Evolutionary conservation across 164 flowering plant species (phyloP), one percentile per base, ranked within the genome.

Genomic region (Vitis riparia): DNA sequence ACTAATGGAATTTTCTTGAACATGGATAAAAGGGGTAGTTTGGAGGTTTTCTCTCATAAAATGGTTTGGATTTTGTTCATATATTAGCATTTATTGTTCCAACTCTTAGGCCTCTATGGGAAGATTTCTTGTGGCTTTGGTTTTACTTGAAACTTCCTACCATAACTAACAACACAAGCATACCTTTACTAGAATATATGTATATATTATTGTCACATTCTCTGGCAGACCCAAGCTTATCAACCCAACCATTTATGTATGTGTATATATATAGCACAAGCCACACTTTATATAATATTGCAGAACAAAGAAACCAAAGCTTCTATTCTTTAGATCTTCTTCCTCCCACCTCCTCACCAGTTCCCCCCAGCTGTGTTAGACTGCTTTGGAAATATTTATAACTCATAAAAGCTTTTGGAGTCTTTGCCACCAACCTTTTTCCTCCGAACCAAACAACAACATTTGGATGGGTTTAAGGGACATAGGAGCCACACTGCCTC

Each of bases 401-500:
- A 23, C 37, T 27, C 62, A 59, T 10, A 59, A 55, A 55, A 13
- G 17, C 16, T 52, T 52, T 14, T 44, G 14, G 37, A 50, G 12
- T 17, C 15, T 50, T 51, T 49, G 52, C 52, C 57, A 16, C 47
- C 60, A 17, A 12, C 62, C 11, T 52, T 10, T 11, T 5, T 15
- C 51, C 61, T 49, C 23, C 51, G 23, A 11, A 16, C 32, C 37
- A 65, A 52, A 49, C 30, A 47, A 10, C 7, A 61, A 17, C 7
- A 58, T 4, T 10, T 44, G 48, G 10, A 92, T 92, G 97, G 91
- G 89, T 51, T 71, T 92, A 57, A 88, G 84, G 68, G 92, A 86
- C 67, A 77, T 92, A 51, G 93, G 89, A 77, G 93, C 89, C 9
- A 83, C 86, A 59, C 86, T 91, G 52, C 97, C 93, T 9, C 93